phyloP scores from a whole-genome alignment of 495 filamentous ascomycete species.

The Hyaloscypha bicolor region DNA sequence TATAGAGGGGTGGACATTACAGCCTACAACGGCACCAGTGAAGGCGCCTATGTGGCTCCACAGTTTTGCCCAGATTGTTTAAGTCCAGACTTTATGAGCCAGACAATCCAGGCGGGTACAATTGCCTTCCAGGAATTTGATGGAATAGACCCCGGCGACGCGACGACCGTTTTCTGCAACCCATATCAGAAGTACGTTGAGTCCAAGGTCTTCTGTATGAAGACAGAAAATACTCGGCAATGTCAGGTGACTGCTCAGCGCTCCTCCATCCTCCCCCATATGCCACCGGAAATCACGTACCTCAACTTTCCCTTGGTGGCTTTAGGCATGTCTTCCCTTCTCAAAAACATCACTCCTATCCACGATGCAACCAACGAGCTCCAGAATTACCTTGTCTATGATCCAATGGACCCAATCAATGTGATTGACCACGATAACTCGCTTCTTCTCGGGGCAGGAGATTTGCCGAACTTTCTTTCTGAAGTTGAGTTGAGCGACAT shows the following conservation, averaged over 20 bases:
- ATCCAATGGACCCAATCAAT: neutral
- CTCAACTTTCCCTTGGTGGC: slow-evolving; percentile 18
- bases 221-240: neutral
- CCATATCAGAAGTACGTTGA: slow-evolving; percentile 26
- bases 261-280: slow-evolving; percentile 20
- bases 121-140: slow-evolving; percentile 27
- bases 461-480: slow-evolving; percentile 1
- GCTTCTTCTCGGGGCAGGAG: neutral
- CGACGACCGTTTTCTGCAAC: slow-evolving; percentile 24
- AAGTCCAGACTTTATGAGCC: neutral
- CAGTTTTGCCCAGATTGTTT: slow-evolving; percentile 26
- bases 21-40: neutral
- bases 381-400: slow-evolving; percentile 22
- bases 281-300: slow-evolving; percentile 20
- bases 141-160: slow-evolving; percentile 6
- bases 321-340: slow-evolving; percentile 13
- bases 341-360: slow-evolving; percentile 20
- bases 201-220: slow-evolving; percentile 17
- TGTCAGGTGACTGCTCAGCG: slow-evolving; percentile 28
- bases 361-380: slow-evolving; percentile 10
- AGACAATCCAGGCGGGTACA: slow-evolving; percentile 16
- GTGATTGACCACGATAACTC: slow-evolving; percentile 10
- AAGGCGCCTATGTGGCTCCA: slow-evolving; percentile 1
- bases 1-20: slow-evolving; percentile 24
- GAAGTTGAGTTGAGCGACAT: slow-evolving; percentile 17